Evolutionary conservation across 176 grass and related monocot genomes (phyloP).

Genomic region (Bromus sterilis): DNA sequence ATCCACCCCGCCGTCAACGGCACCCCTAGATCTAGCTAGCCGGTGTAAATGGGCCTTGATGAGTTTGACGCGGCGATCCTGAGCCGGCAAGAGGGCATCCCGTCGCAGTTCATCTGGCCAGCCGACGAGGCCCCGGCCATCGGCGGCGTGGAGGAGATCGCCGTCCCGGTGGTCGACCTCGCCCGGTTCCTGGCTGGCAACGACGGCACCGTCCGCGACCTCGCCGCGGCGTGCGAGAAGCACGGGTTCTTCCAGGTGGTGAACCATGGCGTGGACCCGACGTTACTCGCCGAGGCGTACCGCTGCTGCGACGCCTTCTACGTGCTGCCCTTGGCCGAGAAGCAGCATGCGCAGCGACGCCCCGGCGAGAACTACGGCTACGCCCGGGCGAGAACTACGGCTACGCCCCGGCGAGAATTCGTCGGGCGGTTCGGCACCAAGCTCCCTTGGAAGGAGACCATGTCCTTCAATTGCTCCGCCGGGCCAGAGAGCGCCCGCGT

Average conservation of each 20-base stretch:
- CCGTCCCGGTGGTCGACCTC: constrained; percentile 64
- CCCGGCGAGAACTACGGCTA: constrained; percentile 68
- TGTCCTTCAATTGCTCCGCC: constrained; percentile 24
- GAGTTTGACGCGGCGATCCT: constrained; percentile 59
- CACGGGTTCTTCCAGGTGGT: constrained; percentile 91
- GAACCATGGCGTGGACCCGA: constrained; percentile 52
- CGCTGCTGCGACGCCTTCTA: constrained; percentile 60
- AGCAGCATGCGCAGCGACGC: constrained; percentile 49
- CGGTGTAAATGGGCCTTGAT: background rate
- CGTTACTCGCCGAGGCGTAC: constrained; percentile 58
- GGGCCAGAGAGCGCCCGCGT: constrained; percentile 5
- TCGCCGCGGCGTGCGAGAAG: constrained; percentile 46
- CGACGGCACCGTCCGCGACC: background rate
- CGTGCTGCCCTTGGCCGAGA: constrained; percentile 54
- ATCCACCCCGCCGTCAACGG: background rate
- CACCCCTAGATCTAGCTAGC: background rate
- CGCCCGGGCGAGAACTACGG: too few species aligned
- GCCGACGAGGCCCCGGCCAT: constrained; percentile 37
- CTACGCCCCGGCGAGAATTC: too few species aligned
- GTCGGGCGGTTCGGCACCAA: constrained; percentile 18
- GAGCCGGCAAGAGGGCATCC: constrained; percentile 36
- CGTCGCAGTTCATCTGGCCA: constrained; percentile 80
- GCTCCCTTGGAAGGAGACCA: constrained; percentile 38
- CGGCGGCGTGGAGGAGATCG: constrained; percentile 32
- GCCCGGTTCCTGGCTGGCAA: constrained; percentile 13